Base-by-base conservation (phyloP, 2,329 filamentous ascomycete genomes). In the Aspergillus eucalypticola region DNA sequence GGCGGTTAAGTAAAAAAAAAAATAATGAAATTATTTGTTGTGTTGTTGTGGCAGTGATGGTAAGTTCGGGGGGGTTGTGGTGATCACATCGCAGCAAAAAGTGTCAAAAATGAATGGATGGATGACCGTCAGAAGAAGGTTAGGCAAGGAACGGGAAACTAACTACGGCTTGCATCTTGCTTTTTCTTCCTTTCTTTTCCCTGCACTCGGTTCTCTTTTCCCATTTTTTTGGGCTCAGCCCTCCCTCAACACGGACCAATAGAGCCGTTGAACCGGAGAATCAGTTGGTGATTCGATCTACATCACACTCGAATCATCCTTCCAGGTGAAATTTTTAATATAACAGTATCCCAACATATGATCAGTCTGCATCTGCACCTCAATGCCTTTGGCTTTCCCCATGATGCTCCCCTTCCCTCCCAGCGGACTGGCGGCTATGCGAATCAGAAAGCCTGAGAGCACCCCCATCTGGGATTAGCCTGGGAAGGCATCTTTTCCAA, bases 351-450 rank as follows among this genome's bases (percentile, higher is more conserved):
- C 32, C 66, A 63, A 64, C 63, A 55, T 60, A 64, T 60, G 49
- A 56, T 48, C 59, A 46, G 23, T 29, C 41, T 19, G 19, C 41
- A 58, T 38, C 39, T 25, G 56, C 54, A 63, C 62, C 59, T 54
- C 46, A 60, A 56, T 57, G 54, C 46, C 62, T 63, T 23, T 48
- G 29, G 59, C 44, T 56, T 46, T 54, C n/a, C 57, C 54, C 29
- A n/a, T 32, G 59, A 52, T 59, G 56, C 60, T 57, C 62, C 64
- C 66, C 51, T 63, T 59, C 57, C 65, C 70, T 70, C 68, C 68
- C 56, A 53, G 56, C 58, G 59, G 53, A 65, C 69, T 69, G 66
- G 68, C 66, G 67, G 66, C 64, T 66, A 67, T 66, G 69, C 66
- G 71, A 67, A 68, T 70, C 66, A 69, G 57, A 63, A 57, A 54